These are phyloP conservation scores for Magnusiomyces sp. DNA, from an alignment of 1,139 yeast species.

Conservation along the genomic window DNA sequence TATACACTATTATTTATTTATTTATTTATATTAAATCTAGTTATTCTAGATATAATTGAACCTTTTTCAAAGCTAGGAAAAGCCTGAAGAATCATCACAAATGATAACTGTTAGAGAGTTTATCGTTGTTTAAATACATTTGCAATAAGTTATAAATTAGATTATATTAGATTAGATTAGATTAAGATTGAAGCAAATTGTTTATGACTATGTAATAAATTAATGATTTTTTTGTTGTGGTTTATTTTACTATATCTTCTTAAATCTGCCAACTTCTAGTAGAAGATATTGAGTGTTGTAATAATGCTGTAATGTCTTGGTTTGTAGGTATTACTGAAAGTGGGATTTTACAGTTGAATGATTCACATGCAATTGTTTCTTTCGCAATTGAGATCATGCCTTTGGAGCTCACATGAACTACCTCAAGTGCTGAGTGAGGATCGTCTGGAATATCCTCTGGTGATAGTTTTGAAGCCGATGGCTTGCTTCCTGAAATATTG, in stretches of 20 bases:
- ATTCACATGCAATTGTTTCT: slow-evolving; percentile 25
- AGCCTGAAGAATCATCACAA: no score
- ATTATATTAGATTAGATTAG: no score
- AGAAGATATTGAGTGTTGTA: slow-evolving; percentile 18
- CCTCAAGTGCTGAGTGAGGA: slow-evolving; percentile 10
- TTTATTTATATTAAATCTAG: background rate
- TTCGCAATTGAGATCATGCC: slow-evolving; percentile 22
- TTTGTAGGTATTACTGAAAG: slow-evolving; percentile 27
- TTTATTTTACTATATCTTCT: no score
- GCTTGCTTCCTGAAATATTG: background rate
- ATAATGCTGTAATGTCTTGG: slow-evolving; percentile 26
- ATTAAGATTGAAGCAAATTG: background rate
- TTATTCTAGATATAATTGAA: background rate
- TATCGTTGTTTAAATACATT: no score
- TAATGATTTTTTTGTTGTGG: background rate
- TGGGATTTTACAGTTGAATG: slow-evolving; percentile 30
- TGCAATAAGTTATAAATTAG: no score
- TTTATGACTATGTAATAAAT: background rate
- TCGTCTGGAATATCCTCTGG: slow-evolving; percentile 7
- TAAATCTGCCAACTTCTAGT: slow-evolving; percentile 9
- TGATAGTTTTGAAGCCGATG: background rate
- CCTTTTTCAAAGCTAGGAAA: background rate
- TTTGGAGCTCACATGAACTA: slow-evolving; percentile 15
- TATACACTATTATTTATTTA: background rate
- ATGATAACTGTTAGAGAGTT: no score